Evolutionary conservation across 306 rosid genomes (phyloP), one percentile per base, ranked within the genome.

Genomic region (Potentilla sterilis): DNA sequence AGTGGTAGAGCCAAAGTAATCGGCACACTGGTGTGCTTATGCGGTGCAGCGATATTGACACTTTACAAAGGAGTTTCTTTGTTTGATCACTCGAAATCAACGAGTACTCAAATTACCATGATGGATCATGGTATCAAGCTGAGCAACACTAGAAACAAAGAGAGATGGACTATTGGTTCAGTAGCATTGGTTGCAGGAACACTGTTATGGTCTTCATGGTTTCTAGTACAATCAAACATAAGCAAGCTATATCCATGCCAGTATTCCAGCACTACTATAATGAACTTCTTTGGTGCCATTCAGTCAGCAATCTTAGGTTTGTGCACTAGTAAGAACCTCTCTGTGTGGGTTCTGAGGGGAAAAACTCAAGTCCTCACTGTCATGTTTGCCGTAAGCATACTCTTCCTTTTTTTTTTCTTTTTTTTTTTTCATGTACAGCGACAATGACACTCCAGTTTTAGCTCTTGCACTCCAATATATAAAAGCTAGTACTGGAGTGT

Each of bases 211-310:
- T 86, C 97, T 46, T 91, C 88, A 47, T 94, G 98, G 96, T 91
- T 86, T 80, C 86, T 91, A 24, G 73, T 94, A 34, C 98, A 94
- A 64, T 81, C 96, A 65, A 86, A 73, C 18, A 82, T 94, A 74
- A 84, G 96, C 42, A 88, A 88, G 88, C 84, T 88, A 38, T 94
- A 79, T 42, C 98, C 98, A 2, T 91, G 89, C 55, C 90, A 94
- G 77, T 94, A 90, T 74, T 88, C 96, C 24, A 91, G 93, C 87
- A 91, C 96, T 24, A 96, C 95, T 49, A 87, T 91, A 74, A 91
- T 94, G 97, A 81, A 87, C 71, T 90, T 87, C 88, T 89, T 94
- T 48, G 98, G 93, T 34, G 92, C 96, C 78, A 77, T 90, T 82
- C 97, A 94, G 78, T 87, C 96, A 11, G 90, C 91, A 77, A 74